These are phyloP conservation scores for Royoungia palumana DNA, from an alignment of 768 basidiomycete genomes.

Conservation along the genomic window DNA sequence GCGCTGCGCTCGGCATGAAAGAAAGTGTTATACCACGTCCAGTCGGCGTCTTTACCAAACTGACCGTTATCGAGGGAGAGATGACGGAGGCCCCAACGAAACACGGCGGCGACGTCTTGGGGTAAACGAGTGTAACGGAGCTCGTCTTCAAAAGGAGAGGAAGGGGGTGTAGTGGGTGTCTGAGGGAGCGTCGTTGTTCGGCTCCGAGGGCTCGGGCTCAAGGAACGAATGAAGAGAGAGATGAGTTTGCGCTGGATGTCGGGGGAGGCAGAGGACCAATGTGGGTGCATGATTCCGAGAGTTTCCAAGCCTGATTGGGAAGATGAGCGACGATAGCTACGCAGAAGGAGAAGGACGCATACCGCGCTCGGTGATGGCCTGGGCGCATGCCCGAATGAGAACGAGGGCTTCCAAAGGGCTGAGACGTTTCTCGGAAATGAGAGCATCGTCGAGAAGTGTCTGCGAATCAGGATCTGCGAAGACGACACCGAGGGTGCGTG, in stretches of 20 bases:
- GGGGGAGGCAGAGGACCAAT: constrained; percentile 76
- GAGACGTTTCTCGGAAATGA: constrained; percentile 56
- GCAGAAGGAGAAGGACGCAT: constrained; percentile 23
- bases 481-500: constrained; percentile 50
- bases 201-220: constrained; percentile 45
- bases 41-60: constrained; percentile 59
- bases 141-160: constrained; percentile 60
- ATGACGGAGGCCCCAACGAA: constrained; percentile 80
- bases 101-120: constrained; percentile 75
- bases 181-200: constrained; percentile 50
- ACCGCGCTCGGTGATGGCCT: constrained; percentile 64
- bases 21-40: constrained; percentile 68
- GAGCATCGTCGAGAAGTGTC: constrained; percentile 46
- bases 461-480: constrained; percentile 54
- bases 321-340: constrained; percentile 3
- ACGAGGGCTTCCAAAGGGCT: constrained; percentile 60
- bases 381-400: constrained; percentile 66
- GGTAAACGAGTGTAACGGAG: constrained; percentile 62
- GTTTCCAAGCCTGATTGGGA: constrained; percentile 62
- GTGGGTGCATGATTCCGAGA: constrained; percentile 81
- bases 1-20: constrained; percentile 53
- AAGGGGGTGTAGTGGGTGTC: constrained; percentile 41
- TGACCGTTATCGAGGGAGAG: constrained; percentile 55
- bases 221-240: constrained; percentile 65
- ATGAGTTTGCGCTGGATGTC: constrained; percentile 66